A percentile compares a stretch with the other conserved stretches of the same genome.
Evolutionary conservation across 1,284 basidiomycete species (phyloP).

Genomic region (Ustanciosporium gigantosporum): DNA sequence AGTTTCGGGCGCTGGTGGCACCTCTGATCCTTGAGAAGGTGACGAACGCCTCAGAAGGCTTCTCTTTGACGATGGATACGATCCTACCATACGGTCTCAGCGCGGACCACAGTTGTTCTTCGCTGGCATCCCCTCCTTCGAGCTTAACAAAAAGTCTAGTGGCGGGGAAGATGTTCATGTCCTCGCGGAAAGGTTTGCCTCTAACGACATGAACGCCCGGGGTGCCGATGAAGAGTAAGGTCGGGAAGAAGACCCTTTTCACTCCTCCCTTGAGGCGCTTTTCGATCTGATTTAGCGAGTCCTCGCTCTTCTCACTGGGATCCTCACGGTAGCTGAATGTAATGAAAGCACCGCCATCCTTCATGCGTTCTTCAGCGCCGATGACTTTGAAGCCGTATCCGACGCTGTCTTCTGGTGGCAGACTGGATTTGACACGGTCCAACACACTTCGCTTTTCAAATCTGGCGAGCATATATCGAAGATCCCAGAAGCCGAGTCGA

Average conservation of each 20-base stretch:
- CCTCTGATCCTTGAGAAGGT: conserved; percentile 65
- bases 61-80: conserved; percentile 66
- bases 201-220: conserved; percentile 51
- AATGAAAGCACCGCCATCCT: conserved; percentile 52
- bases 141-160: conserved; percentile 43
- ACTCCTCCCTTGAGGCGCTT: conserved; percentile 34
- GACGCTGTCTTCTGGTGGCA: conserved; percentile 34
- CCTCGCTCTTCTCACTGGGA: conserved; percentile 28
- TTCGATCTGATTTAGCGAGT: conserved; percentile 44
- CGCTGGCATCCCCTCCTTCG: conserved; percentile 39
- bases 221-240: conserved; percentile 34
- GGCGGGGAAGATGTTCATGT: conserved; percentile 52
- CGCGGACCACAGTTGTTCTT: conserved; percentile 53
- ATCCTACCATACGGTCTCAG: conserved; percentile 81
- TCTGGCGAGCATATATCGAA: conserved; percentile 37
- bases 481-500: conserved; percentile 47
- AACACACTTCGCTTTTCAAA: conserved; percentile 33
- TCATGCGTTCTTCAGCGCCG: conserved; percentile 44
- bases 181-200: conserved; percentile 52
- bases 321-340: conserved; percentile 36
- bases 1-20: conserved; percentile 82
- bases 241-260: conserved; percentile 33
- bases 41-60: conserved; percentile 36
- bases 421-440: conserved; percentile 33
- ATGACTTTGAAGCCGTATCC: conserved; percentile 54